Base-by-base conservation (phyloP, 2,329 filamentous ascomycete species). In the Cladosporium sp. region DNA sequence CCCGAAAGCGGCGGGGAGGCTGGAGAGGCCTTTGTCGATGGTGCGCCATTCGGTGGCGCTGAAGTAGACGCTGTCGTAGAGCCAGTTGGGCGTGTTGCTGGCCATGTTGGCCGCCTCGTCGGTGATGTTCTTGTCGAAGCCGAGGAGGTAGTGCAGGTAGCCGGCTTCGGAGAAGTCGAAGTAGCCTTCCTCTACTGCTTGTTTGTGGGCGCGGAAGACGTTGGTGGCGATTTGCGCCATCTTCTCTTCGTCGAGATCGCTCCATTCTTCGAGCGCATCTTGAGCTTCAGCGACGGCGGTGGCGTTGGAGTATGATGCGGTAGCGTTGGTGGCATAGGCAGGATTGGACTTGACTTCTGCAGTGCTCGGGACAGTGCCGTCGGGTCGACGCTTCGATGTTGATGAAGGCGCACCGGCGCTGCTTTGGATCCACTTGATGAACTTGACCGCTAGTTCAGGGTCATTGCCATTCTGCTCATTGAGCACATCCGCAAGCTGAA, bases 101-200 rank as follows among this genome's bases (percentile, higher is more conserved):
- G 66, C 67, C 2, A 72, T 64, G 17, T 67, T 71, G 6, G 74
- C 74, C 1, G 74, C 73, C 5, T 78, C 68, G 55, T 85, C 79
- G 1, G 77, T 80, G 56, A 77, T 75, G 58, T 83, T 80, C 9
- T 77, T 67, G 34, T 68, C 71, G 12, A 73, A 73, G 12, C 76
- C 75, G 8, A 86, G 71, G 27, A 78, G 75, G 61, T 85, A 82
- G 15, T 76, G 75, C 49, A 85, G 68, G 56, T 83, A 87, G 1
- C 73, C 79, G 18, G 80, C 80, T 57, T 86, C 83, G 11, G 82
- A 85, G 75, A 80, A 87, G 45, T 79, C 71, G 60, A 86, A 83
- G 15, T 82, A 75, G 2, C 78, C 79, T 4, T 73, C 66, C 2
- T 77, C 73, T 1, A 81, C 70, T 2, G 75, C 75, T 19, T 73